Conservation (phyloP, 1,284 basidiomycete species). For the Melanopsichium pennsylvanicum region DNA sequence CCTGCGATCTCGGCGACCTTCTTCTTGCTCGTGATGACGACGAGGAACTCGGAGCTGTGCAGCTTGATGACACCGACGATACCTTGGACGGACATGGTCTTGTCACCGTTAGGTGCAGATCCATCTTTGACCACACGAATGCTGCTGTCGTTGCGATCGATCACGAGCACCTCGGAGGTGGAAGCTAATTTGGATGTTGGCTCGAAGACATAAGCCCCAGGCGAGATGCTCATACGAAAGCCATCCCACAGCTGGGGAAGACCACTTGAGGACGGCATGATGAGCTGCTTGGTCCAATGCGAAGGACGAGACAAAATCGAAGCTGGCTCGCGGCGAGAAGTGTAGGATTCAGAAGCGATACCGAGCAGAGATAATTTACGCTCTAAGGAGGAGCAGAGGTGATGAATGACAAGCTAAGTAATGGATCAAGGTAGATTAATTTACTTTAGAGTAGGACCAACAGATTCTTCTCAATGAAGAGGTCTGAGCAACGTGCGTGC, state of each 20-base stretch:
- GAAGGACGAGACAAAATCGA: background rate
- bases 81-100: slow-evolving; percentile 48
- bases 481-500: no score
- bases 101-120: slow-evolving; percentile 21
- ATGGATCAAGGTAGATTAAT: no score
- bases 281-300: background rate
- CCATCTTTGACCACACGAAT: slow-evolving; percentile 25
- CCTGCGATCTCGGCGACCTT: slow-evolving; percentile 81
- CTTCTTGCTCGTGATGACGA: slow-evolving; percentile 85
- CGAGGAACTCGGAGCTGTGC: slow-evolving; percentile 76
- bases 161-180: slow-evolving; percentile 24
- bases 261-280: slow-evolving; percentile 28
- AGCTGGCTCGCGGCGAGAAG: no score
- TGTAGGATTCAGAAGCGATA: no score
- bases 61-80: slow-evolving; percentile 61
- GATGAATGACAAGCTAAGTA: no score
- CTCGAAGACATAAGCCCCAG: slow-evolving; percentile 40
- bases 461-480: no score
- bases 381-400: no score
- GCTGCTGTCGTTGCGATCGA: slow-evolving; percentile 37
- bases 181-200: slow-evolving; percentile 14
- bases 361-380: no score
- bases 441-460: no score
- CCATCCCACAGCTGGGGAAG: slow-evolving; percentile 39
- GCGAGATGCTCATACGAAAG: slow-evolving; percentile 26